Evolutionary conservation across 2,329 filamentous ascomycete species (phyloP), one percentile per base, ranked within the genome.

Genomic region (Cladosporium austrohemisphaericum): DNA sequence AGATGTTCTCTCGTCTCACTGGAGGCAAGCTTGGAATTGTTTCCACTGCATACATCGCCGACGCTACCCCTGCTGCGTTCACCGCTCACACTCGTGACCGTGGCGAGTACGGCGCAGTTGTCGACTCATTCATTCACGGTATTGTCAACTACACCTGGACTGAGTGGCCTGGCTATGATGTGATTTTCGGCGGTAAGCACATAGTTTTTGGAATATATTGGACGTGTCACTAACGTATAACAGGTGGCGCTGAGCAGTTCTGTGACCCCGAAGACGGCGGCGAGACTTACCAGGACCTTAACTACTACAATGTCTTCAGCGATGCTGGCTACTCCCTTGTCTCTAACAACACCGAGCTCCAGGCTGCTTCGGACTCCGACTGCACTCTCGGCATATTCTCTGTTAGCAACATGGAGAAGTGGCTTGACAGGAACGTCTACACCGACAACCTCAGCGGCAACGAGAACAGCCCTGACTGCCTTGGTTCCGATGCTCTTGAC

Each of bases 401-500:
- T 61, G 77, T 79, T 52, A 79, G 77, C 55, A 86, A 87, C 69
- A 78, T 94, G 64, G 85, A 86, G 33, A 88, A 88, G 61, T 94
- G 88, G 88, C 77, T 94, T 9, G 88, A 94, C 71, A 83, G 88
- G 57, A 91, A 93, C 60, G 76, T 94, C 56, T 93, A 87, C 74
- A 80, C 73, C 8, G 72, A 83, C 19, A 90, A 92, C 70, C 72
- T 92, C 19, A 72, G 76, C 57, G 74, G 68, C 37, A 76, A 84
- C 54, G 77, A 78, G 51, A 88, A 91, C 66, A 77, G 85, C 58
- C 87, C 88, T 1, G 74, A 79, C 9, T 87, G 87, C 43, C 76
- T 76, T 54, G 75, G 77, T 33, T 73, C 71, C 13, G 73, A 85
- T 32, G 87, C 87, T 4, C 74, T 78, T 6, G 87, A 93, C 62